phyloP scores from a whole-genome alignment of 2,329 filamentous ascomycete species.

The Periconia sp. region DNA sequence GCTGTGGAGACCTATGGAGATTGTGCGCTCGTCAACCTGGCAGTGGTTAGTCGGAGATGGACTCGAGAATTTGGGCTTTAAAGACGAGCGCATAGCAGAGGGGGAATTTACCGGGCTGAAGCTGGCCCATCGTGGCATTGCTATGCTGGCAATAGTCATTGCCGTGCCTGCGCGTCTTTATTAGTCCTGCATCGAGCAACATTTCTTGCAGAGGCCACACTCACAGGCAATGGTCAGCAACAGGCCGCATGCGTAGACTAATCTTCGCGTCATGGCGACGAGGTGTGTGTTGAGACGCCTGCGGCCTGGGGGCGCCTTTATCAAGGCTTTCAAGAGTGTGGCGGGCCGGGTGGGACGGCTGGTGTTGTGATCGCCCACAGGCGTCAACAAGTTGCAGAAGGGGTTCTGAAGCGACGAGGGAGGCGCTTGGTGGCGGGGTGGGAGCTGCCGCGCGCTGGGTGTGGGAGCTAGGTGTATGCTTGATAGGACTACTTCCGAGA shows the following conservation, averaged over 20 bases:
- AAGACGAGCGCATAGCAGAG: background rate
- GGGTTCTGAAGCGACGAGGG: conserved; percentile 7
- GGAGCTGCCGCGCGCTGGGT: conserved; percentile 1
- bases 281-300: background rate
- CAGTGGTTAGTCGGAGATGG: conserved; percentile 10
- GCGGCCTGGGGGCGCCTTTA: background rate
- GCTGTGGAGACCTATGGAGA: conserved; percentile 76
- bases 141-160: conserved; percentile 73
- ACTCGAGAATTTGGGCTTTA: background rate
- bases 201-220: conserved; percentile 14
- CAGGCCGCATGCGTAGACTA: conserved; percentile 57
- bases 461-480: too few species aligned
- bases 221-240: conserved; percentile 53
- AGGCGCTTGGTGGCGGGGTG: conserved; percentile 5
- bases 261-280: conserved; percentile 53
- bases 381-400: background rate
- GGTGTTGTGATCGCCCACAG: conserved; percentile 9
- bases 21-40: conserved; percentile 41
- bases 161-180: conserved; percentile 63
- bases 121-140: conserved; percentile 73
- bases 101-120: conserved; percentile 54
- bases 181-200: conserved; percentile 8
- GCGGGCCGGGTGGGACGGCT: conserved; percentile 10
- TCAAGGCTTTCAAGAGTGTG: background rate
- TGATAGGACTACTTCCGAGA: background rate